phyloP scores from a whole-genome alignment of 768 basidiomycete species.

The Leccinum fibrillosum region DNA sequence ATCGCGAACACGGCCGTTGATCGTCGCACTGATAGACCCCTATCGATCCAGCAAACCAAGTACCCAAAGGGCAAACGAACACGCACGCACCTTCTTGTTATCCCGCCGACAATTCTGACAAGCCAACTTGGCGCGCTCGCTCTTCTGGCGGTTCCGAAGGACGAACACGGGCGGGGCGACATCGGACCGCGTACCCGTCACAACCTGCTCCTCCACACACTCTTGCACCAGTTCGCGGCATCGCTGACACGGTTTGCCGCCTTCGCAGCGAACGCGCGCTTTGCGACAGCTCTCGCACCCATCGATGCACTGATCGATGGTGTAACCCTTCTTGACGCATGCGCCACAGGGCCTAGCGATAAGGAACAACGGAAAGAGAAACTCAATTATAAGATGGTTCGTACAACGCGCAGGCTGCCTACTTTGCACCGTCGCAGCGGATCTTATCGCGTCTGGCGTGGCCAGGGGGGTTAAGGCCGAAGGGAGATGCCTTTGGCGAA shows the following conservation, averaged over 20 bases:
- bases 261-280: slow-evolving; percentile 43
- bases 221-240: slow-evolving; percentile 36
- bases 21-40: slow-evolving; percentile 50
- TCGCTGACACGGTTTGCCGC: slow-evolving; percentile 35
- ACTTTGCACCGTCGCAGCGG: slow-evolving; percentile 56
- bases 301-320: slow-evolving; percentile 52
- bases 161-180: slow-evolving; percentile 19
- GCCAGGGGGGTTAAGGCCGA: background rate
- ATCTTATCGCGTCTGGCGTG: slow-evolving; percentile 56
- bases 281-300: slow-evolving; percentile 61
- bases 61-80: background rate
- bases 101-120: slow-evolving; percentile 60
- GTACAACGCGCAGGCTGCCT: slow-evolving; percentile 11
- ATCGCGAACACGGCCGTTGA: slow-evolving; percentile 59
- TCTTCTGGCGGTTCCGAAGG: slow-evolving; percentile 30
- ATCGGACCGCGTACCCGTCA: slow-evolving; percentile 24
- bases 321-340: slow-evolving; percentile 54
- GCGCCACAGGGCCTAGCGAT: slow-evolving; percentile 51
- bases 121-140: slow-evolving; percentile 56
- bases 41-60: background rate
- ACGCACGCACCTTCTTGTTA: slow-evolving; percentile 55
- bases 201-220: slow-evolving; percentile 44
- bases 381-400: slow-evolving; percentile 2
- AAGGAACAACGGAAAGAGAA: background rate
- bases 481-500: background rate